phyloP scores from a whole-genome alignment of 1,284 basidiomycete species.

The Ceratobasidium sp. region DNA sequence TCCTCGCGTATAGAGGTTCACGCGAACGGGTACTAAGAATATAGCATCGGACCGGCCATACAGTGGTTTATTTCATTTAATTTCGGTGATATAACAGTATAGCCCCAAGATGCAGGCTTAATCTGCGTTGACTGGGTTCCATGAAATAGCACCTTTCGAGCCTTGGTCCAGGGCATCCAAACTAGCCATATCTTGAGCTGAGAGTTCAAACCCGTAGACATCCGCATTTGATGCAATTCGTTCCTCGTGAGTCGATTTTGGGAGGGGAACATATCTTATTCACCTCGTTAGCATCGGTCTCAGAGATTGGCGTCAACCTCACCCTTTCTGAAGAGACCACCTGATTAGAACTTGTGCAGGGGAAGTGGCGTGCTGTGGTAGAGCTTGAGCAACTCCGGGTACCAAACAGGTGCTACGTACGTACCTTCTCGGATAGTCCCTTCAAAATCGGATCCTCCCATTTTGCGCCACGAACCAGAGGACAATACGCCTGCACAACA shows the following conservation, averaged over 20 bases:
- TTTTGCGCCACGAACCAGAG: conserved; percentile 66
- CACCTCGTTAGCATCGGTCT: too few relatives aligned
- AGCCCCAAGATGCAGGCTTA: conserved; percentile 30
- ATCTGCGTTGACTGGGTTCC: conserved; percentile 54
- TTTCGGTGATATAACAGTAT: background rate
- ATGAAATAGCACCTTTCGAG: conserved; percentile 53
- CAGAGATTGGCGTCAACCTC: conserved; percentile 47
- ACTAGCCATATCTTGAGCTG: conserved; percentile 58
- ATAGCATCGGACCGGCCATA: too few relatives aligned
- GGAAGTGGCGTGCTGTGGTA: conserved; percentile 63
- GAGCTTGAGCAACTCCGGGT: background rate
- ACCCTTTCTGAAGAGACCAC: conserved; percentile 86
- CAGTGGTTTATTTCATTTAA: background rate
- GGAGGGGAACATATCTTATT: conserved; percentile 62
- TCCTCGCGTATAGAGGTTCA: too few relatives aligned
- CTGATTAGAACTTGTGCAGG: conserved; percentile 78
- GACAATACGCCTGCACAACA: conserved; percentile 78
- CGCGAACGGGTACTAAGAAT: too few relatives aligned
- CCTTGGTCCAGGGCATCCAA: conserved; percentile 67
- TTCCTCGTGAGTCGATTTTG: conserved; percentile 63
- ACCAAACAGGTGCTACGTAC: background rate
- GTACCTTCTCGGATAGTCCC: conserved; percentile 64
- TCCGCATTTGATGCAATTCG: conserved; percentile 66
- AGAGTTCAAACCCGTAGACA: conserved; percentile 66
- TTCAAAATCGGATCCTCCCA: conserved; percentile 63